Conservation (phyloP, 345 rosid species). For the Laguncularia racemosa region DNA sequence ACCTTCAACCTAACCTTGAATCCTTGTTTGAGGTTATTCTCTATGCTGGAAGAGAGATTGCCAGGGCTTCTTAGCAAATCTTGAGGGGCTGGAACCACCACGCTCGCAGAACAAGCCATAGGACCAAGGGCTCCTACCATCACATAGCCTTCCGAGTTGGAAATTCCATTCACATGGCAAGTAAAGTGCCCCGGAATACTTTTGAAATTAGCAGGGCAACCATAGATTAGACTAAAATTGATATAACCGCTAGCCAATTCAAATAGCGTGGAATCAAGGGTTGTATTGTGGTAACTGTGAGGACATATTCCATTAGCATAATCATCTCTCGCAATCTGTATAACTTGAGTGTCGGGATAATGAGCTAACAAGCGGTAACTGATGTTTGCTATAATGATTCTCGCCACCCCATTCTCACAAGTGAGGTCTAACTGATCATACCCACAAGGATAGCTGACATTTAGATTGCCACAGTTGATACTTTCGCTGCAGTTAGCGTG, state of each 20-base stretch:
- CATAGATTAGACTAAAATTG: conserved; percentile 12
- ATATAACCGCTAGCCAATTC: conserved; percentile 1
- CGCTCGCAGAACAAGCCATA: conserved; percentile 5
- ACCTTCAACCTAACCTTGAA: background rate
- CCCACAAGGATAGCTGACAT: conserved; percentile 15
- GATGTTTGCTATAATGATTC: conserved; percentile 4
- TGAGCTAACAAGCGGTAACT: conserved; percentile 9
- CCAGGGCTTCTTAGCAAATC: background rate
- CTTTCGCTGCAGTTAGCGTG: no score
- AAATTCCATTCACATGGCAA: background rate
- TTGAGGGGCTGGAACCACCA: conserved; percentile 8
- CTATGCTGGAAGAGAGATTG: background rate
- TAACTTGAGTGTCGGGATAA: background rate
- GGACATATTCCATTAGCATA: conserved; percentile 12
- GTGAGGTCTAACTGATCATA: no score
- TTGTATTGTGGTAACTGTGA: conserved; percentile 10
- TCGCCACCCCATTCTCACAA: conserved; percentile 10
- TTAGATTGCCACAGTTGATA: no score
- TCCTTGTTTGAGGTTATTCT: background rate
- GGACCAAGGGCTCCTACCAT: conserved; percentile 1
- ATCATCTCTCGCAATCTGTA: conserved; percentile 14
- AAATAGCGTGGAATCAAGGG: conserved; percentile 9
- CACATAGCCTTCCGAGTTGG: background rate
- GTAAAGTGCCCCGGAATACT: background rate
- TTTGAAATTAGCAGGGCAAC: background rate